Evolutionary conservation across 2,329 filamentous ascomycete genomes (phyloP).

Genomic region (Alternaria dauci): DNA sequence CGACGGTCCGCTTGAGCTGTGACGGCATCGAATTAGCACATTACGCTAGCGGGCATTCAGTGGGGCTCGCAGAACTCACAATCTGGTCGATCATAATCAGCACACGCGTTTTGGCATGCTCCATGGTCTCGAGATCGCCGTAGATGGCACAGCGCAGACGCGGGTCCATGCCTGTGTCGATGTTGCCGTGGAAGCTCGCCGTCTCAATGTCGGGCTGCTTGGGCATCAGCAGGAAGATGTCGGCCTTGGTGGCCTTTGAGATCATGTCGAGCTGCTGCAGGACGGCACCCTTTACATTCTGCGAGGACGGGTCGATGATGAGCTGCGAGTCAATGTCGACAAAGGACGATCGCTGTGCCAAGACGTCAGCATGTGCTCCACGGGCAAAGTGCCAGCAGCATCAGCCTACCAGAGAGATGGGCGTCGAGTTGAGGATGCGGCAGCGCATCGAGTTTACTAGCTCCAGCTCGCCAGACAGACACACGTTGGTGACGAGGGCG

Average conservation of each 20-base stretch:
- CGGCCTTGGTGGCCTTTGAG: conserved; percentile 87
- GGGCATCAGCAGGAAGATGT: conserved; percentile 94
- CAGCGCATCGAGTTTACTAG: conserved; percentile 89
- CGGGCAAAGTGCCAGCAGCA: conserved; percentile 14
- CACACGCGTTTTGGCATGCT: conserved; percentile 95
- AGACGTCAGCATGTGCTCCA: conserved; percentile 33
- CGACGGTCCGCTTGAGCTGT: conserved; percentile 76
- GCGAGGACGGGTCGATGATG: conserved; percentile 76
- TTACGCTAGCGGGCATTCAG: conserved; percentile 33
- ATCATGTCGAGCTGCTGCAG: conserved; percentile 87
- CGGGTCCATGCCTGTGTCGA: conserved; percentile 84
- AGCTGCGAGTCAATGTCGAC: conserved; percentile 93
- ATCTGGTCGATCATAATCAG: conserved; percentile 97
- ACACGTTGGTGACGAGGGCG: conserved; percentile 78
- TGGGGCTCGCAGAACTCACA: conserved; percentile 61
- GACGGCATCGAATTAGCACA: conserved; percentile 46
- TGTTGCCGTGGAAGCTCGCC: conserved; percentile 74
- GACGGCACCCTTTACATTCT: conserved; percentile 76
- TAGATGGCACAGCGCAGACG: conserved; percentile 93
- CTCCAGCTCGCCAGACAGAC: conserved; percentile 86
- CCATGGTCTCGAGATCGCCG: conserved; percentile 91
- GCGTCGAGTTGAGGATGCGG: conserved; percentile 88
- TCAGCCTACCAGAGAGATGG: conserved; percentile 82
- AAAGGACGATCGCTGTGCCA: conserved; percentile 80
- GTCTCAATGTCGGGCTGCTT: conserved; percentile 82